Percentiles rank a stretch among this genome's conserved stretches.
Evolutionary conservation across 2,329 filamentous ascomycete species (phyloP).

Genomic region (Zymoseptoria ardabiliae): DNA sequence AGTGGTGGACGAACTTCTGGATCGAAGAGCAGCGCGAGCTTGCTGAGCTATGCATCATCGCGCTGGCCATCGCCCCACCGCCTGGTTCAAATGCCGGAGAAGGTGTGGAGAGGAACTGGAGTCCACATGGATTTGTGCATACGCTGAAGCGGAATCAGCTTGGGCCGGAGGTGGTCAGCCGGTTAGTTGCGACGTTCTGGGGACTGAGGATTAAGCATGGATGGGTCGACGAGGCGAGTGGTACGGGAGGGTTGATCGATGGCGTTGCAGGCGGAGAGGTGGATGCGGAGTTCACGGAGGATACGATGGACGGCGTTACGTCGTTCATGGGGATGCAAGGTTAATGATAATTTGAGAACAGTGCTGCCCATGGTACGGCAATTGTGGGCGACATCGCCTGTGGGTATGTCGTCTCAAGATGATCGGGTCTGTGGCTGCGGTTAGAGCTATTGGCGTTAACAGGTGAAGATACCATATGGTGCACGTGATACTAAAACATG

Average conservation of each 20-base stretch:
- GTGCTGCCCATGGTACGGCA: background rate
- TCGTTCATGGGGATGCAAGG: slow-evolving; percentile 4
- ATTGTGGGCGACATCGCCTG: background rate
- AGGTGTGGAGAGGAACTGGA: slow-evolving; percentile 19
- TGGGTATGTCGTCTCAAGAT: background rate
- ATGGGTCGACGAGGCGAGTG: slow-evolving; percentile 17
- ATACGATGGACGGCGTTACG: slow-evolving; percentile 6
- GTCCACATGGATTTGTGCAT: slow-evolving; percentile 19
- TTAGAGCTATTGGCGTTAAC: background rate
- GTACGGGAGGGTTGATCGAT: background rate
- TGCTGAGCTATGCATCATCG: slow-evolving; percentile 19
- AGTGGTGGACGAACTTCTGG: slow-evolving; percentile 23
- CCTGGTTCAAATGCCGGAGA: slow-evolving; percentile 4
- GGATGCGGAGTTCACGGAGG: slow-evolving; percentile 13
- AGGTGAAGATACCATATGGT: background rate
- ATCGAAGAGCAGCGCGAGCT: slow-evolving; percentile 18
- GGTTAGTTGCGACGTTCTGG: slow-evolving; percentile 18
- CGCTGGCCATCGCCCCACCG: slow-evolving; percentile 13
- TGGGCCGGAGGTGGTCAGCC: slow-evolving; percentile 14
- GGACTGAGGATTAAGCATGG: slow-evolving; percentile 19
- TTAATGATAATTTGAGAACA: background rate
- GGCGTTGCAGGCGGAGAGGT: slow-evolving; percentile 1
- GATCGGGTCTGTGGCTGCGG: background rate
- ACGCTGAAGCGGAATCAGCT: slow-evolving; percentile 19
- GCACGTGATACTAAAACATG: background rate